Evolutionary conservation across 176 grass and related monocot genomes (phyloP).

Genomic region (Triticum monococcum): DNA sequence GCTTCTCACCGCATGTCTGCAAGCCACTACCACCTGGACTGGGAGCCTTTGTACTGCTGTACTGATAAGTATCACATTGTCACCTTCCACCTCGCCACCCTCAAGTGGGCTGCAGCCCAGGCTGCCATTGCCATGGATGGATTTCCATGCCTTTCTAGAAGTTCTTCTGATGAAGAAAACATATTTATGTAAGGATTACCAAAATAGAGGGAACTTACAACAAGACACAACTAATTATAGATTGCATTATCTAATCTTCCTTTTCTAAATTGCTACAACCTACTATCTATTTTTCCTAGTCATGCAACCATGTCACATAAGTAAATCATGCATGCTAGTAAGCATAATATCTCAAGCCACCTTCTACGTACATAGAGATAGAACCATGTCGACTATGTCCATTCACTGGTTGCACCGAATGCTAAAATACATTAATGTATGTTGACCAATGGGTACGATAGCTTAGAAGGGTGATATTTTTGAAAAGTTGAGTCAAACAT

Average conservation of each 20-base stretch:
- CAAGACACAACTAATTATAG: too few relatives aligned
- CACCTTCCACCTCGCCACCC: not conserved
- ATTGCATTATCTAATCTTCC: too few relatives aligned
- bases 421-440: not conserved
- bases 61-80: too few relatives aligned
- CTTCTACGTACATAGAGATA: not conserved
- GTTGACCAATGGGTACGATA: not conserved
- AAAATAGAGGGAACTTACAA: not conserved
- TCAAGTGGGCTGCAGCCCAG: not conserved
- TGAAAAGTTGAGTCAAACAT: not conserved
- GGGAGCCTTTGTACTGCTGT: too few relatives aligned
- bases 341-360: not conserved
- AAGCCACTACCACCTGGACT: too few relatives aligned
- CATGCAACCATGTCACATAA: too few relatives aligned
- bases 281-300: too few relatives aligned
- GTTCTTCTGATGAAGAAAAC: not conserved
- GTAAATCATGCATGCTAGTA: too few relatives aligned
- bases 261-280: too few relatives aligned
- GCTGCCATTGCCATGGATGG: not conserved
- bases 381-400: not conserved
- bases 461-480: not conserved
- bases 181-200: not conserved
- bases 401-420: not conserved
- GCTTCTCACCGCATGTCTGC: too few relatives aligned
- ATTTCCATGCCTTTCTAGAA: not conserved